These are phyloP conservation scores for Aspergillus fijiensis DNA, from an alignment of 2,329 filamentous ascomycete species.

Conservation along the genomic window DNA sequence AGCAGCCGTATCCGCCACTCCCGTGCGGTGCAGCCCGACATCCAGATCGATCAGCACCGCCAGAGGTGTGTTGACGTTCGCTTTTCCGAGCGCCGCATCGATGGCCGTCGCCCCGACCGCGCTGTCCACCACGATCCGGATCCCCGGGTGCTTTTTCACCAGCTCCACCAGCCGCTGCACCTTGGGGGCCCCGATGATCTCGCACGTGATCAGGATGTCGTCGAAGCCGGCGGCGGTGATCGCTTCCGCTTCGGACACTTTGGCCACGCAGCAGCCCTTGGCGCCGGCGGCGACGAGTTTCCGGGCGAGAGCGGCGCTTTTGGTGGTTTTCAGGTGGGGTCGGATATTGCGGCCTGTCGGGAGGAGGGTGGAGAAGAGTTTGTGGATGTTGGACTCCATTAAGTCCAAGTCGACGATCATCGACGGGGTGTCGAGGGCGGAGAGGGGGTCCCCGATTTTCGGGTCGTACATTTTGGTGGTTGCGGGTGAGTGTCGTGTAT, in stretches of 20 bases:
- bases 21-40: slow-evolving; percentile 53
- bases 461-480: slow-evolving; percentile 41
- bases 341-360: slow-evolving; percentile 49
- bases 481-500: neutral
- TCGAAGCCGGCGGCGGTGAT: slow-evolving; percentile 48
- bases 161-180: slow-evolving; percentile 49
- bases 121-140: slow-evolving; percentile 53
- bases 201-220: slow-evolving; percentile 54
- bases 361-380: slow-evolving; percentile 47
- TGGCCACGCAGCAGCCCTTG: slow-evolving; percentile 54
- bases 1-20: slow-evolving; percentile 45
- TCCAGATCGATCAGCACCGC: slow-evolving; percentile 50
- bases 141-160: slow-evolving; percentile 36
- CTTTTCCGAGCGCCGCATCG: slow-evolving; percentile 41
- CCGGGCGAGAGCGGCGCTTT: slow-evolving; percentile 48
- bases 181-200: slow-evolving; percentile 51
- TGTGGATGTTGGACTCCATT: slow-evolving; percentile 54
- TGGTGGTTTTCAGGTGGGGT: slow-evolving; percentile 57
- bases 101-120: slow-evolving; percentile 48
- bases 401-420: slow-evolving; percentile 56
- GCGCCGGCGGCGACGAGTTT: slow-evolving; percentile 49
- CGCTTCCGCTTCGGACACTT: slow-evolving; percentile 50
- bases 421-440: slow-evolving; percentile 54
- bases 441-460: slow-evolving; percentile 45
- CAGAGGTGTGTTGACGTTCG: slow-evolving; percentile 42